A percentile compares a stretch with the other conserved stretches of the same genome.
Evolutionary conservation across 805 yeast genomes (phyloP).

Genomic region (Myxozyma vanderwaltii): DNA sequence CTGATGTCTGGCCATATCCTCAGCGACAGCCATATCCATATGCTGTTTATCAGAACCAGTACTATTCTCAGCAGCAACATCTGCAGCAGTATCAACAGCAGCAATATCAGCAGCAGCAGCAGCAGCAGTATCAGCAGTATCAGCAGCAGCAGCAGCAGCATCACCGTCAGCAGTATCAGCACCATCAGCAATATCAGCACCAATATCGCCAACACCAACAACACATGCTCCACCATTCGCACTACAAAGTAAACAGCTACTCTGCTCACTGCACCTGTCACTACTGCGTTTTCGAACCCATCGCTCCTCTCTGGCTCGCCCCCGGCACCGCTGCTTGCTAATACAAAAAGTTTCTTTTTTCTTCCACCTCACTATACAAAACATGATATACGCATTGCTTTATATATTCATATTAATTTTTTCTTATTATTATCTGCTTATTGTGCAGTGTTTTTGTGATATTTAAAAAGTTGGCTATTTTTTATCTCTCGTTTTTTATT

Average conservation of each 20-base stretch:
- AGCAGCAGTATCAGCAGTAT: neutral
- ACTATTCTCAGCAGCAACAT: constrained; percentile 5
- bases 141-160: neutral
- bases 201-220: constrained; percentile 12
- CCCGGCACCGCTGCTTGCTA: constrained; percentile 31
- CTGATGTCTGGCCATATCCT: neutral
- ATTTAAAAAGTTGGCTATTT: too few species aligned
- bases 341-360: neutral
- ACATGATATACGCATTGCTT: too few species aligned
- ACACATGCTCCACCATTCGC: constrained; percentile 9
- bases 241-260: constrained; percentile 12
- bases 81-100: neutral
- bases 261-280: constrained; percentile 26
- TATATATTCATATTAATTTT: too few species aligned
- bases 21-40: neutral
- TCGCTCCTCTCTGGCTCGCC: constrained; percentile 13
- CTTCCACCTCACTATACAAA: neutral
- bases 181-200: constrained; percentile 1
- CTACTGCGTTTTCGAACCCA: constrained; percentile 27
- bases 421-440: too few species aligned
- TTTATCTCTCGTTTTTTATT: neutral
- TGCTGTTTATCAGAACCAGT: neutral
- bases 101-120: neutral
- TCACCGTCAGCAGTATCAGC: constrained; percentile 6
- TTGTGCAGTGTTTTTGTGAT: neutral